phyloP scores from a whole-genome alignment of 1,139 yeast genomes.

The Suhomyces kunorum region DNA sequence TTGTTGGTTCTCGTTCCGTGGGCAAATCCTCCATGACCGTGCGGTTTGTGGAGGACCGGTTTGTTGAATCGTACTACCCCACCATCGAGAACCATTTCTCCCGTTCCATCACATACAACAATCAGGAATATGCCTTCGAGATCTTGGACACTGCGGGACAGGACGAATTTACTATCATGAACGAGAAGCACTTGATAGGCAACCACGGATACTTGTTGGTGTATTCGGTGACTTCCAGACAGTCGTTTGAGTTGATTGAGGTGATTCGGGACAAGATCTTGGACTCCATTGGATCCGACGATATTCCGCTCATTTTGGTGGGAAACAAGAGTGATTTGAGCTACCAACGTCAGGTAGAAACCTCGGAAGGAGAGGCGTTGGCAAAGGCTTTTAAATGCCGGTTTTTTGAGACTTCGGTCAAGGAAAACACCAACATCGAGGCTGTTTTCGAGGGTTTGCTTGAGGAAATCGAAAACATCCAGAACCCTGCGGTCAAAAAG shows the following conservation, averaged over 20 bases:
- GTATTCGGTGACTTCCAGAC: slow-evolving; percentile 77
- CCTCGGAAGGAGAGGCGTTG: slow-evolving; percentile 62
- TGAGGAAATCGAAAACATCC: slow-evolving; percentile 66
- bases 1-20: slow-evolving; percentile 87
- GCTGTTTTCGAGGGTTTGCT: slow-evolving; percentile 67
- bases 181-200: slow-evolving; percentile 80
- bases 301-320: slow-evolving; percentile 76
- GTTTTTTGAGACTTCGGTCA: slow-evolving; percentile 84
- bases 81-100: slow-evolving; percentile 89
- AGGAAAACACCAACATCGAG: slow-evolving; percentile 65
- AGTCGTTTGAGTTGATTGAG: slow-evolving; percentile 76
- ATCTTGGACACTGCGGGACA: slow-evolving; percentile 95
- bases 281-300: slow-evolving; percentile 70
- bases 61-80: slow-evolving; percentile 88
- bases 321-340: slow-evolving; percentile 82
- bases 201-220: slow-evolving; percentile 84
- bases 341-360: slow-evolving; percentile 63
- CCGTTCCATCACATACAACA: slow-evolving; percentile 67
- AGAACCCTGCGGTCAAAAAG: slow-evolving; percentile 46
- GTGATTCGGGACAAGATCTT: slow-evolving; percentile 83
- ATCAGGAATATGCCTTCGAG: slow-evolving; percentile 79
- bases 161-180: slow-evolving; percentile 84
- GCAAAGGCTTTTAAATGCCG: slow-evolving; percentile 65
- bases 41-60: slow-evolving; percentile 84
- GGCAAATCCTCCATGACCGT: slow-evolving; percentile 89